Percentiles rank a stretch among this genome's conserved stretches.
phyloP scores from a whole-genome alignment of 345 rosid genomes.

The Citrus mangshanensis region DNA sequence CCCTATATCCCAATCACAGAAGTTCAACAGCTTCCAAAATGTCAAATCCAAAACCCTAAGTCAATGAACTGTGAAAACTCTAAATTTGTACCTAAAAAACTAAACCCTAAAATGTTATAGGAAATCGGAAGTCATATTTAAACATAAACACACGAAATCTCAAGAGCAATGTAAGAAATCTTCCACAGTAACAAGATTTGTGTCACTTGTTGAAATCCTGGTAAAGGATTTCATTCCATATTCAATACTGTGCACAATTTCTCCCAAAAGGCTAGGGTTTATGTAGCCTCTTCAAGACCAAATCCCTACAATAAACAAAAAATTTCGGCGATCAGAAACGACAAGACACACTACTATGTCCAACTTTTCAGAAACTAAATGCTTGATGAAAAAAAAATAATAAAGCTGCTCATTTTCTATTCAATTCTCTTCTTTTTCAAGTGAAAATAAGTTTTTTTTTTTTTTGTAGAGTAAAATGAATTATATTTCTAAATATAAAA shows the following conservation, averaged over 20 bases:
- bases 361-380: neutral
- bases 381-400: neutral
- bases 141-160: neutral
- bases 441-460: neutral
- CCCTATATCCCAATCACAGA: neutral
- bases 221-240: neutral
- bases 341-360: neutral
- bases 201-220: neutral
- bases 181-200: neutral
- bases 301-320: neutral
- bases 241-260: neutral
- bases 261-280: neutral
- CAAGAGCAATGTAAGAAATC: neutral
- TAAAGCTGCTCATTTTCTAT: neutral
- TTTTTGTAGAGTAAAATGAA: neutral
- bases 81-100: neutral
- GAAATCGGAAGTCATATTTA: neutral
- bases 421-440: neutral
- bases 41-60: neutral
- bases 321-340: neutral
- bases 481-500: neutral
- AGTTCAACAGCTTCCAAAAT: neutral
- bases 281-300: neutral
- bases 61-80: conserved; percentile 8
- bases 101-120: neutral